A percentile compares a stretch with the other conserved stretches of the same genome.
phyloP scores from a whole-genome alignment of 805 yeast species.

The Lipomyces starkeyi region DNA sequence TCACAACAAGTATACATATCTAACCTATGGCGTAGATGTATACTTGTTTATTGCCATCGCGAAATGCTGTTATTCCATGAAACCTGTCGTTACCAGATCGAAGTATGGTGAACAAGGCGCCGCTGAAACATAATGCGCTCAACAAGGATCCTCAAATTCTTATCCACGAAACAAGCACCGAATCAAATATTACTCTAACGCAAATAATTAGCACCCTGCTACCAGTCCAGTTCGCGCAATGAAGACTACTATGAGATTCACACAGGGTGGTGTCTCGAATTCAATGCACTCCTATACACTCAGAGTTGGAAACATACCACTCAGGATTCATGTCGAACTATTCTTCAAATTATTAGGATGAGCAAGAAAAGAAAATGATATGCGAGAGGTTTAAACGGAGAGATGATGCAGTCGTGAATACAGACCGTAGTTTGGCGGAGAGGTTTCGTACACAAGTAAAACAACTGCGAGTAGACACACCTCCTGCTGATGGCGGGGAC shows the following conservation, averaged over 20 bases:
- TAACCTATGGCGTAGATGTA: neutral
- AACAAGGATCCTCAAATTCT: neutral
- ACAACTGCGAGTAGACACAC: neutral
- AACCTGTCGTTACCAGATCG: neutral
- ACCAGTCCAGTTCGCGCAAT: neutral
- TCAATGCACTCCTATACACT: neutral
- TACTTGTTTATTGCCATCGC: neutral
- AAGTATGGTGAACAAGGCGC: neutral
- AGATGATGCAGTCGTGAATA: neutral
- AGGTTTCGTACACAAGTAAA: neutral
- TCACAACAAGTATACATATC: neutral
- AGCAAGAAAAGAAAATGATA: neutral
- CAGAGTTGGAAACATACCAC: conserved; percentile 20
- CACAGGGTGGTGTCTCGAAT: neutral
- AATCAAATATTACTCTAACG: neutral
- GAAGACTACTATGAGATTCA: neutral
- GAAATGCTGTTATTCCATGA: neutral
- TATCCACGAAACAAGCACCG: neutral
- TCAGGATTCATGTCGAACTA: conserved; percentile 23
- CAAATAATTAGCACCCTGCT: neutral
- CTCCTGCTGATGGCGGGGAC: neutral
- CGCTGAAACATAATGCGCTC: neutral
- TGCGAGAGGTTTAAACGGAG: neutral
- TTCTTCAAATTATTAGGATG: neutral
- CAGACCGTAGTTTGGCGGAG: neutral